Evolutionary conservation across 352 stramenopile species (phyloP).

Genomic region (Phytophthora meadii): DNA sequence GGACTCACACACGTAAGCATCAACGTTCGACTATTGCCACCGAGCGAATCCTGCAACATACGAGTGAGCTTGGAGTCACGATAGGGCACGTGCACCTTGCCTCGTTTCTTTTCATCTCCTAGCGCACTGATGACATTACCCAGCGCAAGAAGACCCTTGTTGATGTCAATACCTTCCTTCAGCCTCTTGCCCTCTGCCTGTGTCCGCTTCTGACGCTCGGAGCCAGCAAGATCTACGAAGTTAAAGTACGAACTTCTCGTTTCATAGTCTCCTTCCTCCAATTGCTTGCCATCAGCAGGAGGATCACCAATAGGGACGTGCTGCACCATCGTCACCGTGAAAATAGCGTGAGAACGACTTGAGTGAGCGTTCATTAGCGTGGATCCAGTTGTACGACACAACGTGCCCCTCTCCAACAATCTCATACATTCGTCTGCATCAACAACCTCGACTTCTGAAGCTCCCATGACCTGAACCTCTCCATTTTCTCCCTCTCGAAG

Average conservation of each 20-base stretch:
- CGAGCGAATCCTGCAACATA: conserved; percentile 93
- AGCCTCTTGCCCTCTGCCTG: conserved; percentile 91
- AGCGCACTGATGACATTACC: conserved; percentile 98
- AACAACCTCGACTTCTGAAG: conserved; percentile 71
- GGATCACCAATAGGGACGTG: conserved; percentile 67
- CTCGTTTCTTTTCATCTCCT: conserved; percentile 91
- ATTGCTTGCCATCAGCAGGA: conserved; percentile 36
- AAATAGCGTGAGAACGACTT: conserved; percentile 93
- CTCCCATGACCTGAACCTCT: conserved; percentile 86
- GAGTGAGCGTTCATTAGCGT: conserved; percentile 94
- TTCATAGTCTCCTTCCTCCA: conserved; percentile 71
- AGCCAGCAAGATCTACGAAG: conserved; percentile 93
- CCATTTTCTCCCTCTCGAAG: conserved; percentile 87
- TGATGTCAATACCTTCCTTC: conserved; percentile 98
- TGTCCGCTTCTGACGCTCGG: conserved; percentile 96
- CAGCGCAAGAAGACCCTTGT: conserved; percentile 97
- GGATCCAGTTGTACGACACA: conserved; percentile 84
- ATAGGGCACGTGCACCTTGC: conserved; percentile 94
- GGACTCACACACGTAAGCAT: conserved; percentile 94
- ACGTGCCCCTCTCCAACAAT: conserved; percentile 84
- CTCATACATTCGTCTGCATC: conserved; percentile 81
- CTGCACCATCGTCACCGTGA: conserved; percentile 89
- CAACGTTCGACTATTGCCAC: conserved; percentile 92
- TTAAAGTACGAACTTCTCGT: conserved; percentile 90
- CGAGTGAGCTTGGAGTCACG: conserved; percentile 95